Evolutionary conservation across 2,329 filamentous ascomycete species (phyloP).

Genomic region (Colletotrichum sp.): DNA sequence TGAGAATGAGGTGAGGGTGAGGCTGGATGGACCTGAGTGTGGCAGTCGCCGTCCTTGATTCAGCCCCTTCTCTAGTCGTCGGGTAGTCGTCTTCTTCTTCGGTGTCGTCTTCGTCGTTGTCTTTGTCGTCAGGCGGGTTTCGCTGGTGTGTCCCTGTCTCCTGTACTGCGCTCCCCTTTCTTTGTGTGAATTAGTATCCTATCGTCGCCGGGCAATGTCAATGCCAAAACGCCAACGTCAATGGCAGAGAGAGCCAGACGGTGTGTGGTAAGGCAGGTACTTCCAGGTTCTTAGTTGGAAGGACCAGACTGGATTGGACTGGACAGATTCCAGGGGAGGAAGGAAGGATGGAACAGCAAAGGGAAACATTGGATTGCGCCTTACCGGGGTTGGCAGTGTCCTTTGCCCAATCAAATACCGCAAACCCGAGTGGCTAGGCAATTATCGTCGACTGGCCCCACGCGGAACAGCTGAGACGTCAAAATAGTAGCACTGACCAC

Average conservation of each 20-base stretch:
- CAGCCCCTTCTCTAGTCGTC: background rate
- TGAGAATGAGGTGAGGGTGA: background rate
- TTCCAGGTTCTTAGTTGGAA: background rate
- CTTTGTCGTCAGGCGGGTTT: background rate
- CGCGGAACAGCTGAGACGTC: slow-evolving; percentile 16
- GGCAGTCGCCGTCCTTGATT: background rate
- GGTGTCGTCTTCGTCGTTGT: background rate
- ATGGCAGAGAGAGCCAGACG: slow-evolving; percentile 27
- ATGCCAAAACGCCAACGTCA: slow-evolving; percentile 20
- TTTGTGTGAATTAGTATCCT: background rate
- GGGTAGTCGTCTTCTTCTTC: background rate
- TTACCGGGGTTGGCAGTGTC: background rate
- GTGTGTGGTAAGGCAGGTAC: background rate
- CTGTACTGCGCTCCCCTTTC: background rate
- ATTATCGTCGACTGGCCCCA: slow-evolving; percentile 7
- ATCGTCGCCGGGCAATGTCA: slow-evolving; percentile 16
- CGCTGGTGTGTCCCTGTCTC: background rate
- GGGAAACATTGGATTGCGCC: slow-evolving; percentile 17
- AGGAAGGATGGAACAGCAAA: slow-evolving; percentile 1
- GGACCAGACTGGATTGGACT: background rate
- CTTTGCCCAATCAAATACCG: background rate
- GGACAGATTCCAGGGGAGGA: background rate
- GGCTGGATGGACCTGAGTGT: background rate
- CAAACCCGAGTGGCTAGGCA: slow-evolving; percentile 1
- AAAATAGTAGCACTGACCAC: slow-evolving; percentile 20